These are phyloP conservation scores for Penicillium cinerascens DNA, from an alignment of 495 filamentous ascomycete genomes.

Conservation along the genomic window DNA sequence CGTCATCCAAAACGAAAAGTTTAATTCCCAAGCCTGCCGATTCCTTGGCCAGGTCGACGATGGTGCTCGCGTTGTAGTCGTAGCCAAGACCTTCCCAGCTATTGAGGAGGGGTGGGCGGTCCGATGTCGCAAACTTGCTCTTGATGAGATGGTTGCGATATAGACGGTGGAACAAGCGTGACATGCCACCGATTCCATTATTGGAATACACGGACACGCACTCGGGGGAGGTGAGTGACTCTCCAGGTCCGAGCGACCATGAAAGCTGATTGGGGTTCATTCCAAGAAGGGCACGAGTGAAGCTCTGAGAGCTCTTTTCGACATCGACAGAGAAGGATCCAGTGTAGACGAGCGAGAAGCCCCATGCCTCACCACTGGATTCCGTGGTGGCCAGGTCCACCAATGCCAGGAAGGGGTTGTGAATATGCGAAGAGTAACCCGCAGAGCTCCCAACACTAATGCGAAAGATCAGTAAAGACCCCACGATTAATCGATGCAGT, in stretches of 20 bases:
- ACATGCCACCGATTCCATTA: slow-evolving; percentile 53
- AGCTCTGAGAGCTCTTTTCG: slow-evolving; percentile 53
- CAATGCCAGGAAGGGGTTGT: slow-evolving; percentile 53
- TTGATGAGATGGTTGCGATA: slow-evolving; percentile 54
- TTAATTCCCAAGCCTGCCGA: slow-evolving; percentile 49
- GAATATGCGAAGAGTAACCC: slow-evolving; percentile 52
- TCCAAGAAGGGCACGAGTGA: slow-evolving; percentile 48
- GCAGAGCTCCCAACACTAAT: slow-evolving; percentile 42
- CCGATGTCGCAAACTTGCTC: slow-evolving; percentile 45
- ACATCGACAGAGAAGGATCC: slow-evolving; percentile 50
- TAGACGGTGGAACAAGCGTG: slow-evolving; percentile 48
- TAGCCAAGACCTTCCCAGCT: slow-evolving; percentile 56
- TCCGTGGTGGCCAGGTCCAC: slow-evolving; percentile 50
- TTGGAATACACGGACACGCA: slow-evolving; percentile 51
- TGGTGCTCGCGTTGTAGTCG: slow-evolving; percentile 44
- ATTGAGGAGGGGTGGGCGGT: slow-evolving; percentile 51
- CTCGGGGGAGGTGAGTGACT: slow-evolving; percentile 50
- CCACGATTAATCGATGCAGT: neutral
- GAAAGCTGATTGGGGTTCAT: slow-evolving; percentile 51
- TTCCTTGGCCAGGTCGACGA: slow-evolving; percentile 45
- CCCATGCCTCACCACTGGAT: slow-evolving; percentile 49
- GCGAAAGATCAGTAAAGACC: neutral
- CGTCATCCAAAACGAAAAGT: slow-evolving; percentile 56
- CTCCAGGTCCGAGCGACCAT: slow-evolving; percentile 41
- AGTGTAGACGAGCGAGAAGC: slow-evolving; percentile 53